Conservation (phyloP, 2,329 filamentous ascomycete species). For the Rutstroemia sydowiana region DNA sequence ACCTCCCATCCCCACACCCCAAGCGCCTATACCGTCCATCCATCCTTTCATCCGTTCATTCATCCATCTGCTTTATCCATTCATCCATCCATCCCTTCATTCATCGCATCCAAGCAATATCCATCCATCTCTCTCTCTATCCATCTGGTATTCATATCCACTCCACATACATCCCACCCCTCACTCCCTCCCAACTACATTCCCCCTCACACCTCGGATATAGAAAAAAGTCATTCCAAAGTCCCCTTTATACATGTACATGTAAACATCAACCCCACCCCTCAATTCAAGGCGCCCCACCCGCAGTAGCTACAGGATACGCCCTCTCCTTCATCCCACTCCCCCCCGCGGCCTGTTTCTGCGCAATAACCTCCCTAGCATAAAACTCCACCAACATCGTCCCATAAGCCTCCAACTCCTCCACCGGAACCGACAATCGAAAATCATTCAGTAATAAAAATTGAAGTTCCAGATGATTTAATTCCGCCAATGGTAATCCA, state of each 20-base stretch:
- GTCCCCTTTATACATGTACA: no score
- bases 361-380: conserved; percentile 75
- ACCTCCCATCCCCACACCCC: neutral
- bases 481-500: conserved; percentile 80
- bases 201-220: neutral
- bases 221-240: no score
- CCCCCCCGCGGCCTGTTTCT: conserved; percentile 37
- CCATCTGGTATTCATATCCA: neutral
- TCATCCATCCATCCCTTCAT: no score
- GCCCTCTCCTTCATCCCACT: conserved; percentile 19
- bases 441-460: conserved; percentile 96
- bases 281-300: conserved; percentile 6
- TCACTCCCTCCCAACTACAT: neutral
- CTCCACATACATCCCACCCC: neutral
- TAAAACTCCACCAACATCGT: conserved; percentile 99
- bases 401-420: conserved; percentile 93
- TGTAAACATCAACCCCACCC: conserved; percentile 1
- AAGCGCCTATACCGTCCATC: neutral
- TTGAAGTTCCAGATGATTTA: conserved; percentile 94
- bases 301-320: conserved; percentile 23
- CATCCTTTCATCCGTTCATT: no score
- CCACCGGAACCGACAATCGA: conserved; percentile 82
- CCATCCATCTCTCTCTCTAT: neutral
- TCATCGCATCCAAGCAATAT: neutral
- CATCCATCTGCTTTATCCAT: no score